Base-by-base conservation (phyloP, 2,329 filamentous ascomycete species). In the Triangularia verruculosa region DNA sequence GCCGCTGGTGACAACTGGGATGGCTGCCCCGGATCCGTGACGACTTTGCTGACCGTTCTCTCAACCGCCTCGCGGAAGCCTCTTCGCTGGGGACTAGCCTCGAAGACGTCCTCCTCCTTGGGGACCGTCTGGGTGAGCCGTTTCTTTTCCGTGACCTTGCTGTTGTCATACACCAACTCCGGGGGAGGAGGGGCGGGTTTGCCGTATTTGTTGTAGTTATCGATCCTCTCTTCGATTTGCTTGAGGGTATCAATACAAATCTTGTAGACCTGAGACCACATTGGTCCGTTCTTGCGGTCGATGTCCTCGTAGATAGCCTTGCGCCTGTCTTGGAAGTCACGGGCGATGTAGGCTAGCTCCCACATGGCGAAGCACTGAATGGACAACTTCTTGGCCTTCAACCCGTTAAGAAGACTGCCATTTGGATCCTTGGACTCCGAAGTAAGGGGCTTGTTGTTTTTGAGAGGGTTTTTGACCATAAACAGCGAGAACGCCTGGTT, bases 381-480 rank as follows among this genome's bases (percentile, higher is more conserved):
- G 9, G 91, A 82, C 8, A 91, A 82, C 75, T 94, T 95, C 78
- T 93, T 95, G 68, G 89, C 89, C 74, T 89, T 93, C 54, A 98
- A 76, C 0, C 94, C 94, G 62, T 88, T 92, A 57, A 98, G 75
- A 27, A 98, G 81, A 73, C 91, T 97, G 34, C 92, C 93, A 72
- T 97, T 98, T 0, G 94, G 92, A 75, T 97, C 93, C 72, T 91
- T 95, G 15, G 92, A 91, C 69, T 94, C 91, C 17, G 85, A 84
- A 0, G 92, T 97, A 62, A 98, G 83, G 3, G 93, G 93, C 71
- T 89, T 85, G n/a, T 85, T 89, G 69, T 91, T 91, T 79, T 96
- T 97, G 61, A 96, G 74, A 0, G 94, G 94, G 70, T 90, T 87
- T 74, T 90, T 89, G 25, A 88, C 86, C 72, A 97, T 86, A 75